Evolutionary conservation across 257 asterid genomes (phyloP).

Genomic region (Solanum infundibuliforme): DNA sequence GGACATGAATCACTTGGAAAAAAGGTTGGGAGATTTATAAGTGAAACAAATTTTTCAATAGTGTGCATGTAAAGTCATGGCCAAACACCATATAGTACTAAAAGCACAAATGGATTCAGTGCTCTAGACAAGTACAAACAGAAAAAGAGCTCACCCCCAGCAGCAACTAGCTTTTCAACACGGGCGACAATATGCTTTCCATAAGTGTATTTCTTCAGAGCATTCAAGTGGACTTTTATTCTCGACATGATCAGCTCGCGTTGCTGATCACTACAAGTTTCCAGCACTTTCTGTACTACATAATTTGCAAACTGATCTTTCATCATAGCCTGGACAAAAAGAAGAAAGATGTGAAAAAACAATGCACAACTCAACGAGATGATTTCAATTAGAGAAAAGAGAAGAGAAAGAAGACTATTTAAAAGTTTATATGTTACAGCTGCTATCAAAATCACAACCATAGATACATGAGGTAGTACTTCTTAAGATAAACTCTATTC

Average conservation of each 20-base stretch:
- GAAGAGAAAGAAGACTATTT: not conserved
- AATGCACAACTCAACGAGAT: not conserved
- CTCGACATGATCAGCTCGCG: slow-evolving; percentile 69
- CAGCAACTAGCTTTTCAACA: slow-evolving; percentile 76
- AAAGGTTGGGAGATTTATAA: not conserved
- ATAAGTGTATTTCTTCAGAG: slow-evolving; percentile 73
- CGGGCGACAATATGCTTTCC: slow-evolving; percentile 86
- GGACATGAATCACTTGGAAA: not conserved
- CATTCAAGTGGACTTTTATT: slow-evolving; percentile 68
- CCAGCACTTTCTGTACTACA: slow-evolving; percentile 79
- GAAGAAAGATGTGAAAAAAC: not conserved
- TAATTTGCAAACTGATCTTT: slow-evolving; percentile 81
- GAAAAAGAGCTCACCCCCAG: slow-evolving; percentile 44
- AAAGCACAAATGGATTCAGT: not conserved
- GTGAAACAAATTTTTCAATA: not conserved
- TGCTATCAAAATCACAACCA: not conserved
- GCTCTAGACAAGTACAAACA: not conserved
- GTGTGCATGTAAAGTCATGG: not conserved
- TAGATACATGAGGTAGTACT: not conserved
- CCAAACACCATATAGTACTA: not conserved
- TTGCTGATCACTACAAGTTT: slow-evolving; percentile 72
- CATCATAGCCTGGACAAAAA: slow-evolving; percentile 63
- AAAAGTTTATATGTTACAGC: not conserved
- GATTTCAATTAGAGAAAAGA: not conserved
- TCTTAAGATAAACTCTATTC: not conserved